Evolutionary conservation across 2,329 filamentous ascomycete genomes (phyloP).

Genomic region (Monilinia laxa): DNA sequence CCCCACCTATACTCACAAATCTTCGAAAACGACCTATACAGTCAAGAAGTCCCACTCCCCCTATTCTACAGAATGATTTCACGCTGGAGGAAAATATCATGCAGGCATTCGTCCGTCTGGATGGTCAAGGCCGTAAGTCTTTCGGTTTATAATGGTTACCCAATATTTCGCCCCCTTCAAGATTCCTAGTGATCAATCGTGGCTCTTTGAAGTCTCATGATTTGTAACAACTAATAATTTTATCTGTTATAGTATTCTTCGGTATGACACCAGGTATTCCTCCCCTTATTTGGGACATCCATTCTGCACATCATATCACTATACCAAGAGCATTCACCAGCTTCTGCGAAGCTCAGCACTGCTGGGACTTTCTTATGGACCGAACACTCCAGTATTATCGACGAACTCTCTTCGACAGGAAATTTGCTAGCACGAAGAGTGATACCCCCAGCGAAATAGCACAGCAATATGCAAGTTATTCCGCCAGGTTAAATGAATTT

Average conservation of each 20-base stretch:
- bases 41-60: constrained; percentile 28
- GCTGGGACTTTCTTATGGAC: constrained; percentile 39
- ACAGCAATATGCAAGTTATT: constrained; percentile 26
- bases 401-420: constrained; percentile 33
- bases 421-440: constrained; percentile 26
- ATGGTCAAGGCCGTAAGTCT: constrained; percentile 30
- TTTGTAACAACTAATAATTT: background rate
- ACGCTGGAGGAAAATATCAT: constrained; percentile 37
- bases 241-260: constrained; percentile 30
- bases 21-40: constrained; percentile 29
- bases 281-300: constrained; percentile 37
- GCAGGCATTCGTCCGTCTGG: constrained; percentile 35
- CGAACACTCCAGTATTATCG: constrained; percentile 36
- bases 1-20: background rate
- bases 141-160: background rate
- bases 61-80: constrained; percentile 33
- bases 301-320: constrained; percentile 33
- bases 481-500: constrained; percentile 31
- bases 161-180: background rate
- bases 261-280: constrained; percentile 35
- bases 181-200: background rate
- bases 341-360: constrained; percentile 34
- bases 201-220: too few relatives aligned
- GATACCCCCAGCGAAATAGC: constrained; percentile 29
- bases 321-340: constrained; percentile 34